phyloP scores from a whole-genome alignment of 2,329 filamentous ascomycete genomes.

The Graphilbum sp. region DNA sequence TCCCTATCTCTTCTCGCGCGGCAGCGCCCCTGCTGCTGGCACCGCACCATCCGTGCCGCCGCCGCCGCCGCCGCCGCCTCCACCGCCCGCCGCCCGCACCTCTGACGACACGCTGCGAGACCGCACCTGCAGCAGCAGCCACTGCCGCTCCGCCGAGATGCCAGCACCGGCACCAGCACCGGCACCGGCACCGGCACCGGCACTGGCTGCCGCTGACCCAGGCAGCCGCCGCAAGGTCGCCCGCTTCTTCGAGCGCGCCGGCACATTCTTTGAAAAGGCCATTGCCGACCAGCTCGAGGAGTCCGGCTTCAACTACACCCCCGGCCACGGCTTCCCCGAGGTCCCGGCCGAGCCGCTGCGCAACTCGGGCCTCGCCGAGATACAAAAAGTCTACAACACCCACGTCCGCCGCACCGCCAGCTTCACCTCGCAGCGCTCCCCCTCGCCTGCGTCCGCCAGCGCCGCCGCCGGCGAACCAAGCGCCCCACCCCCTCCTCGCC shows the following conservation, averaged over 20 bases:
- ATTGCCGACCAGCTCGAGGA: conserved; percentile 30
- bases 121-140: conserved; percentile 2
- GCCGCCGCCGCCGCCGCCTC: no score
- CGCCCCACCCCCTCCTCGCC: no score
- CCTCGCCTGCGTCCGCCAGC: no score
- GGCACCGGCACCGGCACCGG: no score
- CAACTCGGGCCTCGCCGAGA: neutral
- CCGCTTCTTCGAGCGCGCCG: conserved; percentile 22
- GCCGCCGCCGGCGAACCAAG: no score
- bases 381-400: no score
- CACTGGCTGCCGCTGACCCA: conserved; percentile 7
- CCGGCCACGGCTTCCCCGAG: conserved; percentile 34
- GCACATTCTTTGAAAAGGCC: conserved; percentile 29
- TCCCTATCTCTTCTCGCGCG: conserved; percentile 28
- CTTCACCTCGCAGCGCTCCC: no score
- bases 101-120: neutral
- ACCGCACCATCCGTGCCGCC: no score
- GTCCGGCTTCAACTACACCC: conserved; percentile 28
- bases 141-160: neutral
- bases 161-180: no score
- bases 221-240: conserved; percentile 26
- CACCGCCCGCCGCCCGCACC: neutral
- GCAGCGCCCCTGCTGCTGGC: neutral
- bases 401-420: no score
- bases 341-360: neutral